These are phyloP conservation scores for Amanita muscaria DNA, from an alignment of 768 basidiomycete species.

Conservation along the genomic window DNA sequence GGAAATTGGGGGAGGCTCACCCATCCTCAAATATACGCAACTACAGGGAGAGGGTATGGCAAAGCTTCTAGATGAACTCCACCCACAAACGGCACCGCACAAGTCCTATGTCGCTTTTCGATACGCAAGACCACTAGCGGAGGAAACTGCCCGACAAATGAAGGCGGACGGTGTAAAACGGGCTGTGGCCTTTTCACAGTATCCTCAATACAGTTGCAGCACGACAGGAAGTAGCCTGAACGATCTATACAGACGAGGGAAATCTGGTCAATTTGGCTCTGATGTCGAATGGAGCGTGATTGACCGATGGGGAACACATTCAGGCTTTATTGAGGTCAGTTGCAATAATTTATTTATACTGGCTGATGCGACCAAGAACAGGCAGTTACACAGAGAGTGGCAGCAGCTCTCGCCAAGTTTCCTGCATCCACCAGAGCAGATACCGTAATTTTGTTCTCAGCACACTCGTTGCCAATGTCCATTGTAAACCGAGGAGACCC, in stretches of 20 bases:
- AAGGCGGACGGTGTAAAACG: conserved; percentile 83
- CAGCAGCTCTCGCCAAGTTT: conserved; percentile 73
- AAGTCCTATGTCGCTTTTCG: conserved; percentile 96
- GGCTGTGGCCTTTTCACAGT: conserved; percentile 95
- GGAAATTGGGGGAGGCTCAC: conserved; percentile 94
- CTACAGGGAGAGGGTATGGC: conserved; percentile 89
- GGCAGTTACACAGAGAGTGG: conserved; percentile 88
- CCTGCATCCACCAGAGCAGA: conserved; percentile 60
- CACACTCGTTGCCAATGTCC: conserved; percentile 96
- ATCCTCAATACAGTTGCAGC: conserved; percentile 97
- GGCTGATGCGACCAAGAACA: conserved; percentile 21
- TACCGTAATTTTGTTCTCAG: conserved; percentile 87
- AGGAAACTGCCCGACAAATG: conserved; percentile 76
- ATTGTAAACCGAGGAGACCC: conserved; percentile 99
- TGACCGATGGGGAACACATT: conserved; percentile 95
- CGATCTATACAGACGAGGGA: conserved; percentile 69
- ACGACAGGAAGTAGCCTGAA: conserved; percentile 97
- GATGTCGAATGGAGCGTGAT: conserved; percentile 93
- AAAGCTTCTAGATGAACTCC: conserved; percentile 85
- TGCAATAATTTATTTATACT: neutral
- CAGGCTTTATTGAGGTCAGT: conserved; percentile 84
- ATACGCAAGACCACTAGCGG: conserved; percentile 84
- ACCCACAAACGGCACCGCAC: conserved; percentile 88
- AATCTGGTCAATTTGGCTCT: conserved; percentile 45
- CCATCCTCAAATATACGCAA: conserved; percentile 85